These are phyloP conservation scores for Cyclotella cryptica DNA, from an alignment of 108 stramenopile genomes.

Conservation along the genomic window DNA sequence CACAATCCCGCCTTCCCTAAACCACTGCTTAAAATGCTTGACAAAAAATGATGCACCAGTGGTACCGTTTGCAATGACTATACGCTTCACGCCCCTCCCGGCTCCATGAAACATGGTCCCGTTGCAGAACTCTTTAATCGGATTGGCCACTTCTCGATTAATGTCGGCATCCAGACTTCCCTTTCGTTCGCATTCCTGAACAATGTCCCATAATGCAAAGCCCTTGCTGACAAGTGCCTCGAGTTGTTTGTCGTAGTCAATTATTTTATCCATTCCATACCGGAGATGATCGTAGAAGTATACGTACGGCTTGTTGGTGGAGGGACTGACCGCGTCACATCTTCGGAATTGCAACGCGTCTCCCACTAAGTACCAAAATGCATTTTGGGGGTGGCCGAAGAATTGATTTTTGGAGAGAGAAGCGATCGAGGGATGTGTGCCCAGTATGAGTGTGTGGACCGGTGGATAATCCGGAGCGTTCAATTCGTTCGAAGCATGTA, in stretches of 20 bases:
- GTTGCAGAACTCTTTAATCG: constrained; percentile 70
- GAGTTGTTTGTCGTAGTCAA: constrained; percentile 72
- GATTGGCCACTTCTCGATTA: constrained; percentile 62
- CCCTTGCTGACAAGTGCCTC: constrained; percentile 59
- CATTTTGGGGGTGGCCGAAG: constrained; percentile 73
- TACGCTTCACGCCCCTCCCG: constrained; percentile 54
- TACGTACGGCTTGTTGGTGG: constrained; percentile 63
- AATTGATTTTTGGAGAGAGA: constrained; percentile 66
- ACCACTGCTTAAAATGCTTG: constrained; percentile 76
- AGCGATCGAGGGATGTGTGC: constrained; percentile 72
- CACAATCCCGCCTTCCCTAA: constrained; percentile 59
- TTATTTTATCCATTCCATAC: constrained; percentile 54
- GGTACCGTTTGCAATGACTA: constrained; percentile 82
- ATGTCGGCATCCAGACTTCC: constrained; percentile 74
- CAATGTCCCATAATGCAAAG: constrained; percentile 88
- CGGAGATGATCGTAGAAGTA: constrained; percentile 60
- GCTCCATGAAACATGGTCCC: constrained; percentile 13
- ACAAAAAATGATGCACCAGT: constrained; percentile 61
- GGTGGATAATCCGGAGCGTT: constrained; percentile 25
- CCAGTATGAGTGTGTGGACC: constrained; percentile 82
- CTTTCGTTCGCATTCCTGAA: constrained; percentile 64
- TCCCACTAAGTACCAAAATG: constrained; percentile 91
- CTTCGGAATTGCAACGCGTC: constrained; percentile 82
- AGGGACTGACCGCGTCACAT: constrained; percentile 45
- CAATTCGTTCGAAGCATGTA: not conserved